Base-by-base conservation (phyloP, 1,284 basidiomycete genomes). In the Ceratobasidium papillatum region DNA sequence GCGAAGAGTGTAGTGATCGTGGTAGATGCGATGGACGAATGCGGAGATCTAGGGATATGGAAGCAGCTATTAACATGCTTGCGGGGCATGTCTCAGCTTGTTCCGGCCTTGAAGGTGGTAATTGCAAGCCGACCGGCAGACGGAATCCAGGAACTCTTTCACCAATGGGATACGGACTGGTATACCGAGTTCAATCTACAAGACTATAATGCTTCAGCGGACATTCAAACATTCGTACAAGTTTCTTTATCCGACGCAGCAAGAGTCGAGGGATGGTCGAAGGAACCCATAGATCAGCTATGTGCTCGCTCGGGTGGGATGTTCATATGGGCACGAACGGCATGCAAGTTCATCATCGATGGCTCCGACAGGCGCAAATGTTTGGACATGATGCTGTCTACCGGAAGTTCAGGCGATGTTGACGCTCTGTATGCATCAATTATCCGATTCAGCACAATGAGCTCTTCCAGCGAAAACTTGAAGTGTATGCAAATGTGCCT, bases 321-420 rank as follows among this genome's bases (percentile, higher is more conserved):
- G n/a, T 75, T 75, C 69, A 65, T 75, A n/a, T 54, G 54, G 27
- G 75, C 75, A n/a, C 25, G 58, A 27, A 74, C 71, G 9, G 54
- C 41, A 3, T 36, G 45, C 27, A 19, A 14, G 12, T 64, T 49
- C 27, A 47, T 74, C 36, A 11, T 30, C 17, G 7, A 22, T 34
- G 47, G 43, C 32, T 30, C 36, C 8, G 52, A 74, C 30, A 45
- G 34, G 17, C 27, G 54, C 7, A 25, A 36, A 12, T 17, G 51
- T 27, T 7, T 58, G 14, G 8, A 36, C 14, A 12, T 30, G 38
- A n/a, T 43, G 19, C 17, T 30, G 30, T 19, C 32, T n/a, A 25
- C 27, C 25, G n/a, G 25, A 17, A 4, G 25, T 7, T 25, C 30
- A 45, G 54, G 19, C 45, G 32, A 58, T 7, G 7, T 63, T 22